Base-by-base conservation (phyloP, 257 asterid genomes). In the Nicotiana noctiflora region DNA sequence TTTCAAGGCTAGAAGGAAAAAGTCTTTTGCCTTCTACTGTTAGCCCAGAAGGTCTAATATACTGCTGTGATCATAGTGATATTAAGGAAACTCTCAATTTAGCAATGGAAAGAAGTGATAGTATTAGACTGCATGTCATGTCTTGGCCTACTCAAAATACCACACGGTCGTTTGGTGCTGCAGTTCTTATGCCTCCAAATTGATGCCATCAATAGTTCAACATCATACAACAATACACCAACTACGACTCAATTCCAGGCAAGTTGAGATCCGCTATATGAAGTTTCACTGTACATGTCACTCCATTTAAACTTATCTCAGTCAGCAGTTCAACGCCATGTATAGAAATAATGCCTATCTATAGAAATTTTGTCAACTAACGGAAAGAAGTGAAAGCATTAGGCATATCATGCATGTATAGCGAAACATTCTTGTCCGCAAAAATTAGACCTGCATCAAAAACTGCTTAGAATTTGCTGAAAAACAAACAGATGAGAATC, bases 1-100 rank as follows among this genome's bases (percentile, higher is more conserved):
- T 90, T 63, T 90, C 92, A 21, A 83, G 91, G 89, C 81, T 90
- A 61, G 89, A 85, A 75, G 94, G 94, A 49, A 90, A 89, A 82
- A 86, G 91, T 75, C 56, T 90, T 60, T 77, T 89, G 88, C 92
- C 91, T 17, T 86, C 92, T 40, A 84, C 77, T 0, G 91, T 89
- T 3, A 85, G 87, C 82, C 66, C 89, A 0, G 87, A 85, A 11
- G 91, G 92, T 29, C 59, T 85, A 75, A 86, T 88, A 49, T 86
- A 89, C 37, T 90, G 92, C 21, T 88, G 90, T 61, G 90, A 90
- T 64, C 84, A 78, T 81, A 79, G 67, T 31, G 92, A 89, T 66
- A 86, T 86, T 72, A 87, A 84, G 85, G 79, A 84, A 44, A 81
- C 88, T 19, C 75, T 89, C 14, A 29, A 64, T 64, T 78, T 81